Evolutionary conservation across 352 stramenopile genomes (phyloP), one percentile per base, ranked within the genome.

Genomic region (Phytophthora aleatoria): DNA sequence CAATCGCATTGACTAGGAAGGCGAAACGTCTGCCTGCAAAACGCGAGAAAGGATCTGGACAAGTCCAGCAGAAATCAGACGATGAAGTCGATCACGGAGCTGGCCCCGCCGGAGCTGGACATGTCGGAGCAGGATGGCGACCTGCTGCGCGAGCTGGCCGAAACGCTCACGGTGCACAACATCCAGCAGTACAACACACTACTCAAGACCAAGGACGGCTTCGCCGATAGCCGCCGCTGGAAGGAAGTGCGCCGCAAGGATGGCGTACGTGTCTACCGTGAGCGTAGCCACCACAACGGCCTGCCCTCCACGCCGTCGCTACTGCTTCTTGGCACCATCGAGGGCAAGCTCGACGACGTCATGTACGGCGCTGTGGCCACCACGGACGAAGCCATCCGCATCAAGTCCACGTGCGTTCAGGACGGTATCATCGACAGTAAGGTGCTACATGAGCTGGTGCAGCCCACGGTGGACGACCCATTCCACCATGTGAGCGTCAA

Each of bases 291-390:
- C 3, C 50, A 69, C 48, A 64, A 64, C 41, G 61, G 65, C 1
- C 12, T 68, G 3, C 65, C 66, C 13, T 57, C 47, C 1, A 71
- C 74, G n/a, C 79, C 78, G 1, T 84, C 72, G n/a, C 62, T 91
- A 48, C 54, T 87, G n/a, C 66, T 87, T 36, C 56, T 85, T 12
- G 83, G 83, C 9, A 77, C 79, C 5, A 49, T 90, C n/a, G 59
- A 74, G 5, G 79, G 81, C 9, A 71, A 57, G n/a, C 57, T 92
- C 33, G 77, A 92, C 27, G 81, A 90, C 52, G 57, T 87, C 50
- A 85, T 92, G 76, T 90, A 85, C 56, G 79, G 76, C n/a, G 35
- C 73, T 11, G 65, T 75, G 27, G 69, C 74, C 27, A 68, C 70
- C 15, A 73, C 74, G 24, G 70, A 82, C 13, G 73, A 79, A 20